These are phyloP conservation scores for Elongisporangium prolatum DNA, from an alignment of 352 stramenopile species.

Conservation along the genomic window DNA sequence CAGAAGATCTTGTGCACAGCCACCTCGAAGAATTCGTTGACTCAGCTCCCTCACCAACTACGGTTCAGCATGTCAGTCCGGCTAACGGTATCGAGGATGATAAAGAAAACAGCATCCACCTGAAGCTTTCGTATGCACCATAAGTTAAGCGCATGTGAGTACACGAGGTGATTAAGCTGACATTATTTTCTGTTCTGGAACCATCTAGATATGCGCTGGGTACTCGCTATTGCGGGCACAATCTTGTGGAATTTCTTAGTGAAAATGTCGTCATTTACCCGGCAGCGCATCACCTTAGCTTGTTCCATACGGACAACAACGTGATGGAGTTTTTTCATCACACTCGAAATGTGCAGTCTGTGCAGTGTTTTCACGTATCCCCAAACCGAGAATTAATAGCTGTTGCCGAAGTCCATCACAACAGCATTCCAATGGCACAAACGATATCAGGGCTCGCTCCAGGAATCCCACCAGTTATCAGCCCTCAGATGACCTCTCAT, in stretches of 20 bases:
- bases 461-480: neutral
- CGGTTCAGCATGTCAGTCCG: neutral
- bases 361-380: conserved; percentile 69
- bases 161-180: neutral
- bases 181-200: neutral
- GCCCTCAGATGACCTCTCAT: conserved; percentile 1
- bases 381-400: conserved; percentile 64
- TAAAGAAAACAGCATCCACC: conserved; percentile 27
- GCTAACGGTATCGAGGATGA: conserved; percentile 15
- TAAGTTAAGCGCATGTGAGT: neutral
- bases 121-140: conserved; percentile 31
- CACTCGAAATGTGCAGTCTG: conserved; percentile 34
- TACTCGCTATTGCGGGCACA: conserved; percentile 31
- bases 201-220: conserved; percentile 38
- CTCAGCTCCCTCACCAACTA: neutral
- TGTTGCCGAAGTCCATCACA: conserved; percentile 54
- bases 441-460: neutral
- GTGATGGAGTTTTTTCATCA: conserved; percentile 75
- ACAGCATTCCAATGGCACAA: neutral
- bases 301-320: conserved; percentile 56
- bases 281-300: conserved; percentile 50
- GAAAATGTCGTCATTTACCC: conserved; percentile 63
- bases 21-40: neutral
- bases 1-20: neutral
- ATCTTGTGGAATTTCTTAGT: conserved; percentile 49